Conservation (phyloP, 1,284 basidiomycete genomes). For the Mycosarcoma mackinlayi region DNA sequence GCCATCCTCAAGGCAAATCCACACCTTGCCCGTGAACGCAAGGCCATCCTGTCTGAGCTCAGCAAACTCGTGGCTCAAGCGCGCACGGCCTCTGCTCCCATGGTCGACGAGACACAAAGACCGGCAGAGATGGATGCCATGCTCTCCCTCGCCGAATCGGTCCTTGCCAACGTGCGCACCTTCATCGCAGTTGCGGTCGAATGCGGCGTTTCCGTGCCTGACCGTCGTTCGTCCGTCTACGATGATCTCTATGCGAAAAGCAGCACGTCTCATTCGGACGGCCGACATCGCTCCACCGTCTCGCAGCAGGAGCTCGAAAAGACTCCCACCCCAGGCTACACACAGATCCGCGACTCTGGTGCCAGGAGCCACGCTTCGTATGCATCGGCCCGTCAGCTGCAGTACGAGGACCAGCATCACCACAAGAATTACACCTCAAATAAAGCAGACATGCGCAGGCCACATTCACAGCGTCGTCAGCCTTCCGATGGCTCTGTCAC, state of each 20-base stretch:
- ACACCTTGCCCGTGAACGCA: slow-evolving; percentile 79
- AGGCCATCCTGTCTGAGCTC: slow-evolving; percentile 83
- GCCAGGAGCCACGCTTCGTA: slow-evolving; percentile 16
- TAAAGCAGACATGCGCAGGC: slow-evolving; percentile 27
- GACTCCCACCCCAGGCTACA: slow-evolving; percentile 57
- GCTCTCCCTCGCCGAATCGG: slow-evolving; percentile 69
- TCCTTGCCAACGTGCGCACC: slow-evolving; percentile 70
- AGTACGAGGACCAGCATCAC: slow-evolving; percentile 9
- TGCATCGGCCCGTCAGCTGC: slow-evolving; percentile 21
- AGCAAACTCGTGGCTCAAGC: slow-evolving; percentile 86
- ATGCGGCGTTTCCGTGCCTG: slow-evolving; percentile 81
- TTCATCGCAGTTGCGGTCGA: slow-evolving; percentile 78
- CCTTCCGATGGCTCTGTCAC: slow-evolving; percentile 42
- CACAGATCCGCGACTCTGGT: slow-evolving; percentile 25
- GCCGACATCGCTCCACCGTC: background rate
- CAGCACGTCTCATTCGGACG: background rate
- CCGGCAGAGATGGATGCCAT: slow-evolving; percentile 69
- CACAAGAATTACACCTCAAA: slow-evolving; percentile 13
- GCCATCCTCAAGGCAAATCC: slow-evolving; percentile 77
- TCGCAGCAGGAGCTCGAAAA: slow-evolving; percentile 50
- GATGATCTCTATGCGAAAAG: slow-evolving; percentile 54
- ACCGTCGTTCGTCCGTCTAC: slow-evolving; percentile 63
- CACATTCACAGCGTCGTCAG: slow-evolving; percentile 33
- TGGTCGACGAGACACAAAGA: slow-evolving; percentile 47
- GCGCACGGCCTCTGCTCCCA: slow-evolving; percentile 74